Base-by-base conservation (phyloP, 805 yeast species). In the Priceomyces castillae region DNA sequence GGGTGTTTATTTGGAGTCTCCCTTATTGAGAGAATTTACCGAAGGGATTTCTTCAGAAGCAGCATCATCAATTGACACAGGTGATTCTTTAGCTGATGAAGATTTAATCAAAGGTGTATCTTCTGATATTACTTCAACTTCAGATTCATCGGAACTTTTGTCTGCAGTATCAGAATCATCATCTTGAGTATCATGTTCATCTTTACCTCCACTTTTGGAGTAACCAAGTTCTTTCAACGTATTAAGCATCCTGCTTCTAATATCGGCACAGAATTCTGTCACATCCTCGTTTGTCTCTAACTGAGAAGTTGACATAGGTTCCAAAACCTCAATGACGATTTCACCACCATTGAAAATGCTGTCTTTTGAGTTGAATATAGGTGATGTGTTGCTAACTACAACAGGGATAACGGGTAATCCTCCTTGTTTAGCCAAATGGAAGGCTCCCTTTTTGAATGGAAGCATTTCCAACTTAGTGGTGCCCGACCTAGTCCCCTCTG, bases 381-480 rank as follows among this genome's bases (percentile, higher is more conserved):
- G 76, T 3, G 95, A 82, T 42, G 95, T 87, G 69, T 94, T 94
- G 25, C 92, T 80, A 7, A 88, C 90, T 11, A 88, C 95, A 40
- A 86, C 72, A 7, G 99, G 99, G 18, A 94, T 80, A 40, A 94
- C 73, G 15, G 98, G 98, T 30, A 92, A 82, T 34, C 80, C 81
- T 4, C 95, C 95, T 65, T 90, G 96, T 49, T 86, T 85, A 6
- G 99, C 99, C 58, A 94, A 76, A 65, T 94, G 97, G 81, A 94
- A 94, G 0, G 98, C 97, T 43, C 99, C 99, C 62, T 94, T 94
- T 66, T 94, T 94, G 70, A 94, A 89, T 1, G 96, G 95, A 39
- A 89, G 74, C 61, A 94, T 67, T 3, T 74, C 80, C 40, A 95
- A 83, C 28, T 74, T 74, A 18, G 78, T 65, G 9, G 85, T 67